Conservation (phyloP, 352 stramenopile genomes). For the Globisporangium nunn region DNA sequence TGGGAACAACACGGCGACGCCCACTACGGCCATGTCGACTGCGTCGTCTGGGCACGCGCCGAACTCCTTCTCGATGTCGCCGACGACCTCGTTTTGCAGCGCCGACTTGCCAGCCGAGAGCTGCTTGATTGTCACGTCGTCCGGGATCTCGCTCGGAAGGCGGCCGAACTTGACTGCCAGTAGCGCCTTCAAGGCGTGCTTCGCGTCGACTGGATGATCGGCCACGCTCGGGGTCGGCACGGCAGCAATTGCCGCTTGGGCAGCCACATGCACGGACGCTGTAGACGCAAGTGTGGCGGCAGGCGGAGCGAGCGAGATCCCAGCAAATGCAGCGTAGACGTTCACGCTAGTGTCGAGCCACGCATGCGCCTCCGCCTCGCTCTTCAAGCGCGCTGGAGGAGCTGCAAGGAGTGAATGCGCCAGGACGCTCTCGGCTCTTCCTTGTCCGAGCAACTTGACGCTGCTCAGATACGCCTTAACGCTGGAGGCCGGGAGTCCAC, state of each 20-base stretch:
- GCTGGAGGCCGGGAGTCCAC: constrained; percentile 75
- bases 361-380: constrained; percentile 58
- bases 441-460: constrained; percentile 55
- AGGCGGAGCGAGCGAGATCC: constrained; percentile 45
- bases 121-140: constrained; percentile 70
- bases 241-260: constrained; percentile 22
- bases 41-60: constrained; percentile 66
- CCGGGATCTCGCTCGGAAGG: constrained; percentile 52
- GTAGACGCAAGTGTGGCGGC: not conserved
- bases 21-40: constrained; percentile 65
- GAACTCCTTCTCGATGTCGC: constrained; percentile 84
- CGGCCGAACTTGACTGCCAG: constrained; percentile 75
- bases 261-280: not conserved
- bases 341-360: constrained; percentile 74
- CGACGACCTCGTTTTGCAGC: constrained; percentile 86
- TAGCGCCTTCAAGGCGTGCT: constrained; percentile 72
- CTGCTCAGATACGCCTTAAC: constrained; percentile 62
- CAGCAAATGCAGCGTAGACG: constrained; percentile 67
- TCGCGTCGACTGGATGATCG: constrained; percentile 61
- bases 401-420: constrained; percentile 55
- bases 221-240: constrained; percentile 40
- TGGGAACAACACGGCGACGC: constrained; percentile 63
- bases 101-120: constrained; percentile 75
- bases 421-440: constrained; percentile 72
- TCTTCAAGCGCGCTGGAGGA: constrained; percentile 62